Percentiles rank a stretch among this genome's conserved stretches.
Conservation (phyloP, 306 rosid species). For the Spatholobus suberectus region DNA sequence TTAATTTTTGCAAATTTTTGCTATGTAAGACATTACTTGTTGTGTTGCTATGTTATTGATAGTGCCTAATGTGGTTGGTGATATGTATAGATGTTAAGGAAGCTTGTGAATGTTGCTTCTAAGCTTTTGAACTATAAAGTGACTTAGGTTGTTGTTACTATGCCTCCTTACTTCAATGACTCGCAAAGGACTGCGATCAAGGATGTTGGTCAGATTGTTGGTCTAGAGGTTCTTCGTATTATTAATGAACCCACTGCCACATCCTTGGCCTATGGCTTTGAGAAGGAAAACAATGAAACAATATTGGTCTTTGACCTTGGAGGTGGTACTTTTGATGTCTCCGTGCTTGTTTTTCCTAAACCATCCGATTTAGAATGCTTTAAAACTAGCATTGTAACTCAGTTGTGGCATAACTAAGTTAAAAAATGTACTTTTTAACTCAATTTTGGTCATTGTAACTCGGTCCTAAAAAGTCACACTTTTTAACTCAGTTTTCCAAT, state of each 20-base stretch:
- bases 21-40: too few relatives aligned
- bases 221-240: constrained; percentile 91
- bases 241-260: constrained; percentile 98
- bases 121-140: constrained; percentile 95
- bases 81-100: constrained; percentile 76
- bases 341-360: too few relatives aligned
- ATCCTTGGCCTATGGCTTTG: constrained; percentile 95
- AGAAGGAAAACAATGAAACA: constrained; percentile 89
- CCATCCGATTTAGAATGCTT: too few relatives aligned
- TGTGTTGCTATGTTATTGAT: neutral
- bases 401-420: too few relatives aligned
- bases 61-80: neutral
- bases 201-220: constrained; percentile 99
- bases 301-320: constrained; percentile 98
- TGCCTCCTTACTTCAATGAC: constrained; percentile 97
- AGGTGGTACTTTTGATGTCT: constrained; percentile 98
- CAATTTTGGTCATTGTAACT: too few relatives aligned
- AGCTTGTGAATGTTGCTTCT: constrained; percentile 98
- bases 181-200: constrained; percentile 98
- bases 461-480: too few relatives aligned
- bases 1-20: too few relatives aligned
- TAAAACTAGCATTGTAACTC: too few relatives aligned
- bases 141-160: constrained; percentile 94
- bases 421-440: too few relatives aligned
- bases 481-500: too few relatives aligned